Evolutionary conservation across 345 rosid species (phyloP).

Genomic region (sweet orange (Citrus sinensis)): DVS_A1.0 CM039164.1:18153001-18153500

Average conservation of each 20-base stretch:
- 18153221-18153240: constrained; percentile 83
- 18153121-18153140: constrained; percentile 92
- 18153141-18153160: constrained; percentile 95
- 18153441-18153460: constrained; percentile 62
- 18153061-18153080: constrained; percentile 87
- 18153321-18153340: constrained; percentile 93
- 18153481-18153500: constrained; percentile 88
- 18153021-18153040: constrained; percentile 78
- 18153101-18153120: constrained; percentile 85
- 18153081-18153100: constrained; percentile 82
- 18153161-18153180: constrained; percentile 95
- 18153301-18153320: constrained; percentile 95
- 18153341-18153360: constrained; percentile 90
- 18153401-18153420: constrained; percentile 72
- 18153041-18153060: constrained; percentile 81
- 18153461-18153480: constrained; percentile 83
- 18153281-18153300: constrained; percentile 89
- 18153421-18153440: constrained; percentile 92
- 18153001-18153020: constrained; percentile 93
- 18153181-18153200: constrained; percentile 82
- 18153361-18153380: constrained; percentile 90
- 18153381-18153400: constrained; percentile 74
- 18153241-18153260: constrained; percentile 66
- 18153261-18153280: constrained; percentile 82
- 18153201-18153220: constrained; percentile 91